These are phyloP conservation scores for Aspergillus fischeri DNA, from an alignment of 2,329 filamentous ascomycete genomes.

Conservation along the genomic window DNA sequence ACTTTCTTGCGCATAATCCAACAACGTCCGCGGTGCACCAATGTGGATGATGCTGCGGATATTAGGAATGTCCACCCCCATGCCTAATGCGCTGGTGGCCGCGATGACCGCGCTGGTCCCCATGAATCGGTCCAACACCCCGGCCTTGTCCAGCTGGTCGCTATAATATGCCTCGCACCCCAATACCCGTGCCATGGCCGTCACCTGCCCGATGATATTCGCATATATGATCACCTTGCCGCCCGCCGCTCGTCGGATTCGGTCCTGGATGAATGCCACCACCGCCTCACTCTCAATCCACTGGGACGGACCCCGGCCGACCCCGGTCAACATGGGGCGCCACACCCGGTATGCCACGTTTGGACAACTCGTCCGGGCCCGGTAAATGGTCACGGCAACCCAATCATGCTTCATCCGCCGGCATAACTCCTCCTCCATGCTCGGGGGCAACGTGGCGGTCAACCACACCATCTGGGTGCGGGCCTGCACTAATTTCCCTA, in stretches of 20 bases:
- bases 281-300: background rate
- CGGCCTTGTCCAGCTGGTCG: too few relatives aligned
- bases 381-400: background rate
- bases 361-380: background rate
- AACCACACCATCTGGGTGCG: constrained; percentile 9
- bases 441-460: constrained; percentile 9
- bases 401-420: background rate
- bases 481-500: background rate
- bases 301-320: background rate
- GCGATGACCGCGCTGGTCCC: background rate
- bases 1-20: constrained; percentile 9
- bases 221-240: background rate
- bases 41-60: constrained; percentile 9
- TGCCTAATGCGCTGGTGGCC: constrained; percentile 3
- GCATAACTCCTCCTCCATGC: background rate
- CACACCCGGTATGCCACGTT: constrained; percentile 7
- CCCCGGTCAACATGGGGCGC: background rate
- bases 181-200: fast-evolving
- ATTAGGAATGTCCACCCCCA: constrained; percentile 10
- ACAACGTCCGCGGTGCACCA: background rate
- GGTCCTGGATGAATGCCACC: background rate
- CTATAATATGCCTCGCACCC: constrained; percentile 3
- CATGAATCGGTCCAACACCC: background rate
- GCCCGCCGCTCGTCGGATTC: background rate
- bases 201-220: background rate